Conservation (phyloP, 2,329 filamentous ascomycete species). For the Aplosporella prunicola region DNA sequence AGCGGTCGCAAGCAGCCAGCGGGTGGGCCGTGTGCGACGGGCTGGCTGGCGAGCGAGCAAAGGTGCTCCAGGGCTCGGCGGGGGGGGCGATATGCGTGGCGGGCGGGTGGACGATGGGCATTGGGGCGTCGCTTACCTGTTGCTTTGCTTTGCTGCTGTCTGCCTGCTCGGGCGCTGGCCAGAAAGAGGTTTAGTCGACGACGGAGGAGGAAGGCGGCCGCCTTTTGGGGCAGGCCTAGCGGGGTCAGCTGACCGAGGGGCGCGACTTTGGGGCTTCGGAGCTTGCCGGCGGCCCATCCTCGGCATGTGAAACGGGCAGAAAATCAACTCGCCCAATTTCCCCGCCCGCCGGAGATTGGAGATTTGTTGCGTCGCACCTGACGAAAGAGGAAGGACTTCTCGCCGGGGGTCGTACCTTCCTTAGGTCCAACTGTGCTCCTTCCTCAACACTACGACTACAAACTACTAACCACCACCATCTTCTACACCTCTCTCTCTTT, state of each 20-base stretch:
- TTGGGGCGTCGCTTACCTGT: slow-evolving; percentile 7
- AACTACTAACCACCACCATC: no score
- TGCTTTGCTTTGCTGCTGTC: slow-evolving; percentile 7
- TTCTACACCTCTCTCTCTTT: no score
- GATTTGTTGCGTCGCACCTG: no score
- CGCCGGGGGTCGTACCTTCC: no score
- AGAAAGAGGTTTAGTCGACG: slow-evolving; percentile 7
- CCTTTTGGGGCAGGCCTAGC: slow-evolving; percentile 1
- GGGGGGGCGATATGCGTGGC: slow-evolving; percentile 5
- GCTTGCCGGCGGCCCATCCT: not conserved
- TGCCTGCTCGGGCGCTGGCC: not conserved
- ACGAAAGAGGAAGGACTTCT: no score
- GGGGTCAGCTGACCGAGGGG: slow-evolving; percentile 7
- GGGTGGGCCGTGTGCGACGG: slow-evolving; percentile 8
- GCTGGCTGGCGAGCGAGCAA: slow-evolving; percentile 7
- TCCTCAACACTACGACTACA: no score
- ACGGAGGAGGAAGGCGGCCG: slow-evolving; percentile 7
- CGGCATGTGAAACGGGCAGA: slow-evolving; percentile 6
- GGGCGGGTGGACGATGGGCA: slow-evolving; percentile 2
- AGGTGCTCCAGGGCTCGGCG: slow-evolving; percentile 3
- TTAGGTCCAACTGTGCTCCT: no score
- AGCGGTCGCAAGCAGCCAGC: slow-evolving; percentile 2
- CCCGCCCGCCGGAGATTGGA: no score
- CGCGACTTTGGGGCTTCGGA: not conserved
- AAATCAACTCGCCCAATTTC: no score